These are phyloP conservation scores for Cyberlindnera meyerae DNA, from an alignment of 805 yeast species.

Conservation along the genomic window DNA sequence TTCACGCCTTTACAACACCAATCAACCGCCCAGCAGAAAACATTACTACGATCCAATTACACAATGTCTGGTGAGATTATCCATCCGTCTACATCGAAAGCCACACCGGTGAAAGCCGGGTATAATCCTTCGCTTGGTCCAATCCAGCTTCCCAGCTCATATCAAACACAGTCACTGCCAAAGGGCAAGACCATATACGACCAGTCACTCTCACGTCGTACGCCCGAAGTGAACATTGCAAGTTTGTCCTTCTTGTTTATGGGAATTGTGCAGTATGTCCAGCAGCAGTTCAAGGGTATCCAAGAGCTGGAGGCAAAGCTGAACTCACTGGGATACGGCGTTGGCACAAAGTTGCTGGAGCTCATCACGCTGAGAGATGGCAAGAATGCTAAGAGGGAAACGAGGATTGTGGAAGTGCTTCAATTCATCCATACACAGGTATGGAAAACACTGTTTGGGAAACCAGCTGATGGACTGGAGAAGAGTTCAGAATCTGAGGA, in stretches of 20 bases:
- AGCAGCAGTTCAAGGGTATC: slow-evolving; percentile 57
- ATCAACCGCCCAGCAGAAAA: too few species aligned
- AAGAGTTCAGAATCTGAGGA: slow-evolving; percentile 62
- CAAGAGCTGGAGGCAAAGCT: slow-evolving; percentile 60
- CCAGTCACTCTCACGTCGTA: slow-evolving; percentile 58
- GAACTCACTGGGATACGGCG: slow-evolving; percentile 70
- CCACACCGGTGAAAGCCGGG: slow-evolving; percentile 17
- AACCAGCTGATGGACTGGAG: slow-evolving; percentile 69
- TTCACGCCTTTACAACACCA: too few species aligned
- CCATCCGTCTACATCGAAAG: slow-evolving; percentile 22
- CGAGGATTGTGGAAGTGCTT: slow-evolving; percentile 57
- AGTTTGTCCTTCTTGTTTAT: slow-evolving; percentile 65
- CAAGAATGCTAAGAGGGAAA: slow-evolving; percentile 59
- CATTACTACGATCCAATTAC: too few species aligned
- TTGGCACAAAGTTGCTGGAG: slow-evolving; percentile 71
- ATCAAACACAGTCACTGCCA: slow-evolving; percentile 14
- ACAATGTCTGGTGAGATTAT: slow-evolving; percentile 20
- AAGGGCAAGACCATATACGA: slow-evolving; percentile 48
- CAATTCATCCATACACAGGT: slow-evolving; percentile 69
- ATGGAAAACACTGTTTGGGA: slow-evolving; percentile 73
- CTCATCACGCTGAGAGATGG: slow-evolving; percentile 66
- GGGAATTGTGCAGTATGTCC: slow-evolving; percentile 65
- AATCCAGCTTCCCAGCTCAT: slow-evolving; percentile 25
- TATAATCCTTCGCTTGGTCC: slow-evolving; percentile 28
- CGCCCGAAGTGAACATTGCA: slow-evolving; percentile 62